Percentiles rank a stretch among this genome's conserved stretches.
Conservation (phyloP, 192 early-diverging fungal genomes). For the Dissophora ornata region DNA sequence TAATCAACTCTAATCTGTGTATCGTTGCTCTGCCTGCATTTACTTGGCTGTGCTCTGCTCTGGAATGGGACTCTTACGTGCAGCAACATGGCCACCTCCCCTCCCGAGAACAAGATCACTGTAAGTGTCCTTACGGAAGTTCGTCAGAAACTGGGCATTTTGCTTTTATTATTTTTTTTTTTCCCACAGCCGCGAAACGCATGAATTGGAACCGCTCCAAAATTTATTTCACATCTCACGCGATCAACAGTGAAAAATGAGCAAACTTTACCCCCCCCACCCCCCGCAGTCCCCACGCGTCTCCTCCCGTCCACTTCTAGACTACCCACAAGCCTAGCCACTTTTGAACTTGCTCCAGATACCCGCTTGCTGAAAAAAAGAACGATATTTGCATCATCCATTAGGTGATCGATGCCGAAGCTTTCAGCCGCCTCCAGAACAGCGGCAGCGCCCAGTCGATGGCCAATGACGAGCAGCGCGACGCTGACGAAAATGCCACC, state of each 20-base stretch:
- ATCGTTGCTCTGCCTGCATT: neutral
- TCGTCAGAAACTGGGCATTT: neutral
- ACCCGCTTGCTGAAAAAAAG: too few relatives aligned
- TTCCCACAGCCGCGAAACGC: constrained; percentile 13
- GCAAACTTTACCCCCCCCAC: too few relatives aligned
- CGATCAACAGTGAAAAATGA: constrained; percentile 9
- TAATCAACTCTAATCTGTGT: neutral
- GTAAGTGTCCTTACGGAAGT: constrained; percentile 11
- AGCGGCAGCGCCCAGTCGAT: neutral
- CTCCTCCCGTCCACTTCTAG: too few relatives aligned
- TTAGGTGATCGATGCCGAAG: constrained; percentile 44
- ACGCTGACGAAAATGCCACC: neutral
- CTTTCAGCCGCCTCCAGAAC: constrained; percentile 36
- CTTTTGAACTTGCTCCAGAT: too few relatives aligned
- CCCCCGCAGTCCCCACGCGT: too few relatives aligned
- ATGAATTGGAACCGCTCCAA: constrained; percentile 7
- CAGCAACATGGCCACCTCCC: constrained; percentile 17
- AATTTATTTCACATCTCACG: constrained; percentile 9
- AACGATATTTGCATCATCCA: neutral
- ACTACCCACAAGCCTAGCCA: too few relatives aligned
- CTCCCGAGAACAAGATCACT: constrained; percentile 42
- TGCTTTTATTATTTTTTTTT: constrained; percentile 16
- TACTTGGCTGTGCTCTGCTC: neutral
- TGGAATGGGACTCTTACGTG: neutral
- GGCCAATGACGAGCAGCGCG: neutral